Evolutionary conservation across 768 basidiomycete genomes (phyloP).

Genomic region (Phaffia australis): DNA sequence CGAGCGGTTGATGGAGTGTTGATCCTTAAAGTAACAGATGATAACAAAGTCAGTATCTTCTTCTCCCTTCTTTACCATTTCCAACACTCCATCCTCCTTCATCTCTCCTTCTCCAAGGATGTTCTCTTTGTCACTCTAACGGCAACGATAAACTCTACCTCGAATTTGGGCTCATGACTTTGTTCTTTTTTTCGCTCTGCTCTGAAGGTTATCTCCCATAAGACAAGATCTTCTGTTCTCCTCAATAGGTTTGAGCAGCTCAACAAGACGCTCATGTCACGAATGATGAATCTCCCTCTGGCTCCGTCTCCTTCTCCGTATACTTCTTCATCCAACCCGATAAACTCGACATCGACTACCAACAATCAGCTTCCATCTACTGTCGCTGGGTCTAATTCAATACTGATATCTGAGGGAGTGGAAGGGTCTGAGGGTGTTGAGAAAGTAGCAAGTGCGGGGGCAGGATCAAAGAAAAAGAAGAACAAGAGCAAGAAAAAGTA

Average conservation of each 20-base stretch:
- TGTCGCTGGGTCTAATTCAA: not conserved
- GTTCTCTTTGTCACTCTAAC: too few species aligned
- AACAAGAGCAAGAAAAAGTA: slow-evolving; percentile 21
- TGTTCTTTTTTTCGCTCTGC: not conserved
- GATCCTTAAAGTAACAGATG: slow-evolving; percentile 86
- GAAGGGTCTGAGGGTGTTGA: not conserved
- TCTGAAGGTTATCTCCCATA: slow-evolving; percentile 83
- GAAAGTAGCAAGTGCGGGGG: not conserved
- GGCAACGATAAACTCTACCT: not conserved
- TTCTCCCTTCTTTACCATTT: not conserved
- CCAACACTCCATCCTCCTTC: slow-evolving; percentile 8
- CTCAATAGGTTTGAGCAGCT: slow-evolving; percentile 92
- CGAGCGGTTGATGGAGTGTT: slow-evolving; percentile 70
- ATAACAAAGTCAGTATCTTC: slow-evolving; percentile 57
- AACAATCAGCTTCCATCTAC: not conserved
- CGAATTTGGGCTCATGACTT: not conserved
- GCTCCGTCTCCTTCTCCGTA: not conserved
- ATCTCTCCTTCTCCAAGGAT: not conserved
- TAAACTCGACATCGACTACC: not conserved
- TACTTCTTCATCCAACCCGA: not conserved
- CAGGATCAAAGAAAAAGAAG: slow-evolving; percentile 21
- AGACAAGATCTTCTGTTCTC: slow-evolving; percentile 85
- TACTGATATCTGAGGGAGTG: not conserved
- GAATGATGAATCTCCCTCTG: slow-evolving; percentile 9
- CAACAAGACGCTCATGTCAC: slow-evolving; percentile 41